Evolutionary conservation across 805 yeast species (phyloP), one percentile per base, ranked within the genome.

Genomic region (Nakazawaea wyomingensis): DNA sequence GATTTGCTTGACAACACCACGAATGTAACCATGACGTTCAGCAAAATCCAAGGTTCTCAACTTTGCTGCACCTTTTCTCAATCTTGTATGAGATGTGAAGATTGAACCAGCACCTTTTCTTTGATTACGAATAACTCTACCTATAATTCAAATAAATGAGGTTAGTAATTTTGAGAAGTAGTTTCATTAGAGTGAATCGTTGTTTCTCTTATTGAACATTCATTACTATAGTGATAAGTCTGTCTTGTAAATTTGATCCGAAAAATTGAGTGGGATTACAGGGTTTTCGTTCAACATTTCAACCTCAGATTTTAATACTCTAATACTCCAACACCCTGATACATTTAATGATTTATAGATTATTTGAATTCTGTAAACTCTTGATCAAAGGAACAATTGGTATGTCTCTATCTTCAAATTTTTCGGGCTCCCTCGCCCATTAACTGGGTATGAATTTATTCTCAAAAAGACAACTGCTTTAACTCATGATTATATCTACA

Each of bases 51-150:
- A 84, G 70, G 96, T 85, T 85, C 99, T 88, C 73, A 91, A 84
- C 86, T 91, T 91, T 71, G 99, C 99, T 71, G 99, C 98, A 74
- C 99, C 99, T 79, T 93, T 87, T 86, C 99, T 89, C 76, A 93
- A 87, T 79, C 98, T 93, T 82, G 98, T 91, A 93, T 90, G 96
- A 67, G 99, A 83, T 72, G 95, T 85, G 89, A 93, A 93, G 83
- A 93, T 89, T 68, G 98, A 91, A 72, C 99, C 98, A 76, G 96
- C 96, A 85, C 98, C 98, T 81, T 93, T 93, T 89, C 99, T 90
- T 85, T 93, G 99, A 84, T 93, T 93, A 80, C 99, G 95, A 82
- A 93, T 93, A 78, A 93, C 99, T 85, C 98, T 88, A 86, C 96
- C 96, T 81, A 13, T n/a, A n/a, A n/a, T 29, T 28, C 3, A 22